Conservation (phyloP, 331 rosid species). For the Acacia concinna region DNA sequence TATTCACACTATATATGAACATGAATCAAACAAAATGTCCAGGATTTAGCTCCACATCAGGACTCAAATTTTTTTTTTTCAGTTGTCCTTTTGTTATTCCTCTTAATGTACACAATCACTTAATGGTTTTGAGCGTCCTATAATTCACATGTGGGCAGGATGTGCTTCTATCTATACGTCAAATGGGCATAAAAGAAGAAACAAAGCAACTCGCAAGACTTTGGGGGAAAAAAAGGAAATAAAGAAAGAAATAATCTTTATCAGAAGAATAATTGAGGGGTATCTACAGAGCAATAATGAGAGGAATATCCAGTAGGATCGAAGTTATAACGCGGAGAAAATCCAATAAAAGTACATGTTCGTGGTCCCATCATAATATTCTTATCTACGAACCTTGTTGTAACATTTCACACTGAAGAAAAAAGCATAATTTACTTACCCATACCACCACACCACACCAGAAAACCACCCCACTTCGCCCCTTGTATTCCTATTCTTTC, state of each 20-base stretch:
- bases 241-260: background rate
- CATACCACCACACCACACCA: background rate
- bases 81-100: background rate
- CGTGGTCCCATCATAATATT: slow-evolving; percentile 45
- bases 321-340: slow-evolving; percentile 33
- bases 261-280: slow-evolving; percentile 33
- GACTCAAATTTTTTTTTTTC: too few relatives aligned
- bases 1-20: background rate
- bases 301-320: slow-evolving; percentile 60
- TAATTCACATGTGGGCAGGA: background rate
- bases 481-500: background rate
- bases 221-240: too few relatives aligned
- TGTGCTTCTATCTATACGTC: background rate
- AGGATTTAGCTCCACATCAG: too few relatives aligned
- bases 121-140: background rate
- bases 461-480: background rate
- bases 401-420: background rate
- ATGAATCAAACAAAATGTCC: background rate
- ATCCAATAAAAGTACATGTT: slow-evolving; percentile 37
- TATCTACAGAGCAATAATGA: slow-evolving; percentile 35
- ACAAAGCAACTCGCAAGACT: background rate
- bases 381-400: slow-evolving; percentile 29
- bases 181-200: background rate
- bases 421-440: background rate
- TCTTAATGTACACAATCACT: background rate